These are phyloP conservation scores for Discostella stelligeroides DNA, from an alignment of 108 stramenopile genomes.

Conservation along the genomic window DNA sequence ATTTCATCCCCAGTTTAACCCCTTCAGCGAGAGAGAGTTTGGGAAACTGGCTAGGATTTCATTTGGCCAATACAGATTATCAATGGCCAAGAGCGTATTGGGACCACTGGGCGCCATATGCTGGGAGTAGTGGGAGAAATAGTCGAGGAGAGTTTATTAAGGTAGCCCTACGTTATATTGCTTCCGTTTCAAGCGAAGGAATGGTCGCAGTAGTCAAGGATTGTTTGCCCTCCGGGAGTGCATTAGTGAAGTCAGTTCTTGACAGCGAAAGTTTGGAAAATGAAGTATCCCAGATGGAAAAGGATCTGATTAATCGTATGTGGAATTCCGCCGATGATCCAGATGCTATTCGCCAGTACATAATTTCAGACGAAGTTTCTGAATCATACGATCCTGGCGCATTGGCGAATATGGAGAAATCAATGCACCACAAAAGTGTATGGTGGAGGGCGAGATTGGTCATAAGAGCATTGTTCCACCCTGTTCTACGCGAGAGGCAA, in stretches of 20 bases:
- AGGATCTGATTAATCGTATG: constrained; percentile 62
- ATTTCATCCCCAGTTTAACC: constrained; percentile 77
- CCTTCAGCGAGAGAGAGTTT: constrained; percentile 73
- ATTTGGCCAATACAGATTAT: constrained; percentile 81
- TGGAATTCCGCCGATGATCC: constrained; percentile 66
- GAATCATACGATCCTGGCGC: constrained; percentile 20
- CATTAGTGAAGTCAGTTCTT: constrained; percentile 40
- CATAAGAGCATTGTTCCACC: constrained; percentile 43
- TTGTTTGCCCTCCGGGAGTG: constrained; percentile 49
- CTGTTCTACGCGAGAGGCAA: constrained; percentile 23
- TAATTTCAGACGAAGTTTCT: constrained; percentile 69
- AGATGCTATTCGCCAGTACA: constrained; percentile 49
- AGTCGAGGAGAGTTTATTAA: constrained; percentile 74
- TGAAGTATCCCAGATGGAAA: constrained; percentile 28
- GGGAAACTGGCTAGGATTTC: constrained; percentile 82
- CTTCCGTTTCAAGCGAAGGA: constrained; percentile 36
- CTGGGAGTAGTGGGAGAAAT: constrained; percentile 30
- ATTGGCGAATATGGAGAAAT: constrained; percentile 17
- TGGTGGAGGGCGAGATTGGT: constrained; percentile 53
- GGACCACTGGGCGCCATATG: constrained; percentile 80
- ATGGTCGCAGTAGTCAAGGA: constrained; percentile 43
- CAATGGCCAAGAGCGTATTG: constrained; percentile 87
- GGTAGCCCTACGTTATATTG: constrained; percentile 42
- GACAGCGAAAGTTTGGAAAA: constrained; percentile 37
- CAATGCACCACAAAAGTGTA: constrained; percentile 31